A percentile compares a stretch with the other conserved stretches of the same genome.
Conservation (phyloP, 345 rosid species). For the Lepidium didymum region DNA sequence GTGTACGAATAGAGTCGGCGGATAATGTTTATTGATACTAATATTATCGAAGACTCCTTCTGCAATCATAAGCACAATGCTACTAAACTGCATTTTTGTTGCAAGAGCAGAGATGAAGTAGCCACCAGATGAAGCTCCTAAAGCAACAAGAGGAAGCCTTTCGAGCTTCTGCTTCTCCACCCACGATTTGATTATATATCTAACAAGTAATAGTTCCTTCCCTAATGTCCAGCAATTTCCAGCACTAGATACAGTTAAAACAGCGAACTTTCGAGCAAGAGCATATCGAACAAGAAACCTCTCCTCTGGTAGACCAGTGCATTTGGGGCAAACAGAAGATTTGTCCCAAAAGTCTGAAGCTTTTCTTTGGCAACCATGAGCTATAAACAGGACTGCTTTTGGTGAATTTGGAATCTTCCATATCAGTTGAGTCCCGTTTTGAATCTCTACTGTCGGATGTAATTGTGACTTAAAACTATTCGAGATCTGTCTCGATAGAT, state of each 20-base stretch:
- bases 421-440: conserved; percentile 64
- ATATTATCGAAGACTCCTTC: conserved; percentile 68
- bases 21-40: conserved; percentile 49
- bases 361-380: conserved; percentile 84
- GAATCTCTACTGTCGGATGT: conserved; percentile 48
- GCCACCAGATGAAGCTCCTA: conserved; percentile 97
- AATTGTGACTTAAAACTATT: conserved; percentile 32
- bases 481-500: conserved; percentile 26
- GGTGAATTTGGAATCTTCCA: conserved; percentile 79
- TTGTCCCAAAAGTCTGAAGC: conserved; percentile 85
- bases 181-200: conserved; percentile 59
- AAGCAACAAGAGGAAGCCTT: conserved; percentile 72
- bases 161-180: conserved; percentile 41
- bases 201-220: conserved; percentile 47
- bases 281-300: conserved; percentile 56
- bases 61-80: conserved; percentile 77
- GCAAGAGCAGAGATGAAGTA: conserved; percentile 80
- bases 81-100: conserved; percentile 46
- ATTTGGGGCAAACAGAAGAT: conserved; percentile 51
- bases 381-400: conserved; percentile 72
- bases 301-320: conserved; percentile 85
- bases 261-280: conserved; percentile 50
- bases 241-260: conserved; percentile 62
- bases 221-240: conserved; percentile 69
- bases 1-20: conserved; percentile 83